Conservation (phyloP, 2,329 filamentous ascomycete species). For the Paramyrothecium roridum region DNA sequence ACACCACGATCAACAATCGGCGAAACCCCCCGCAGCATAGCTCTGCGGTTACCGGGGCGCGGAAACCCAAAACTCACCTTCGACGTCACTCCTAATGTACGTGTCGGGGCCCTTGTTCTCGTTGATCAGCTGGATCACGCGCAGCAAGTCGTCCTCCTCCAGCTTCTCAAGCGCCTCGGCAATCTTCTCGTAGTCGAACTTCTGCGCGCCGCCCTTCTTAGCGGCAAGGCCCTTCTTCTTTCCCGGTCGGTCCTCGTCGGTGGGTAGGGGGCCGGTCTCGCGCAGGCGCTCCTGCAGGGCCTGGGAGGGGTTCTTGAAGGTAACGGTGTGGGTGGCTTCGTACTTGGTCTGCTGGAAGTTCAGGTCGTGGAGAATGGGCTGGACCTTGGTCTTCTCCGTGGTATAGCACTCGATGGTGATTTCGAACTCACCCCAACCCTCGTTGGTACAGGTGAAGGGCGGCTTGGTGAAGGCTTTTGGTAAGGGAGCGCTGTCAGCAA, state of each 20-base stretch:
- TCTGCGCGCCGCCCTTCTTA: slow-evolving; percentile 74
- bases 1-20: slow-evolving; percentile 23
- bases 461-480: slow-evolving; percentile 70
- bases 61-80: slow-evolving; percentile 59
- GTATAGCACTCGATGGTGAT: slow-evolving; percentile 82
- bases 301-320: slow-evolving; percentile 90
- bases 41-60: too few species aligned
- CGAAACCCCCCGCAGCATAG: background rate
- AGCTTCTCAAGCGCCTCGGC: slow-evolving; percentile 88
- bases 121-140: slow-evolving; percentile 96
- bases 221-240: slow-evolving; percentile 56
- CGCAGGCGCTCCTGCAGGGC: slow-evolving; percentile 75
- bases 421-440: slow-evolving; percentile 99
- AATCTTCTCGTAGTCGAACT: slow-evolving; percentile 89
- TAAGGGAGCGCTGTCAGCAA: slow-evolving; percentile 9
- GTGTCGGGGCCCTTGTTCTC: slow-evolving; percentile 94
- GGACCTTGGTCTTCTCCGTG: slow-evolving; percentile 82
- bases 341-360: slow-evolving; percentile 84
- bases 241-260: slow-evolving; percentile 58
- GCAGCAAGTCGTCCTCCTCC: slow-evolving; percentile 86
- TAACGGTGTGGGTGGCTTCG: slow-evolving; percentile 75
- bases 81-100: slow-evolving; percentile 95
- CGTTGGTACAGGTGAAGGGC: slow-evolving; percentile 86
- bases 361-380: slow-evolving; percentile 75
- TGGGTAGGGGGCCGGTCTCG: slow-evolving; percentile 82